These are phyloP conservation scores for Plasmodium fragile DNA, from an alignment of 169 alveolate genomes.

Conservation along the genomic window DNA sequence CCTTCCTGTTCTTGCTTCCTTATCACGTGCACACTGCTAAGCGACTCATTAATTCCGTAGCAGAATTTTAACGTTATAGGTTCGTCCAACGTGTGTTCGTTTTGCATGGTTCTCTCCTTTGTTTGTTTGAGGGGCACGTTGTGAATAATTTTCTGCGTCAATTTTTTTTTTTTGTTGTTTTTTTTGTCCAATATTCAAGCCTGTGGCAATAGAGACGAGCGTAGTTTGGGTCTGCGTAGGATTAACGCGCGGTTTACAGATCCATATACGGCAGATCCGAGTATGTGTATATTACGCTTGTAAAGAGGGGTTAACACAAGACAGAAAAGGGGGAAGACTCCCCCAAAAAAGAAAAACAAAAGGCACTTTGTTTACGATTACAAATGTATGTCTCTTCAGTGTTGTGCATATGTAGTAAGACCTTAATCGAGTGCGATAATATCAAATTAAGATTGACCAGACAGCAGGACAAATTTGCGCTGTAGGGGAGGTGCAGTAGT, in stretches of 20 bases:
- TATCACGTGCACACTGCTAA: slow-evolving; percentile 56
- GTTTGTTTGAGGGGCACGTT: neutral
- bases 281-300: neutral
- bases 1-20: neutral
- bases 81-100: slow-evolving; percentile 42
- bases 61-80: slow-evolving; percentile 70
- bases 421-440: neutral
- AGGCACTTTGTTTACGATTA: neutral
- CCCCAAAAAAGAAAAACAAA: neutral
- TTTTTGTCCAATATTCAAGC: neutral
- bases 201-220: neutral
- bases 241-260: neutral
- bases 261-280: neutral
- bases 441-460: neutral
- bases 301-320: neutral
- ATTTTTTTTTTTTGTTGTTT: neutral
- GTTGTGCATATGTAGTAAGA: neutral
- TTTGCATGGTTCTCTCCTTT: slow-evolving; percentile 15
- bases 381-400: neutral
- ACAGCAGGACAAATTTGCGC: neutral
- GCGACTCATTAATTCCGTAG: slow-evolving; percentile 65
- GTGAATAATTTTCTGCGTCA: neutral
- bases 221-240: neutral
- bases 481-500: neutral
- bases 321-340: neutral